Evolutionary conservation across 306 rosid species (phyloP).

Genomic region (Trichosanthes cucumerina): DNA sequence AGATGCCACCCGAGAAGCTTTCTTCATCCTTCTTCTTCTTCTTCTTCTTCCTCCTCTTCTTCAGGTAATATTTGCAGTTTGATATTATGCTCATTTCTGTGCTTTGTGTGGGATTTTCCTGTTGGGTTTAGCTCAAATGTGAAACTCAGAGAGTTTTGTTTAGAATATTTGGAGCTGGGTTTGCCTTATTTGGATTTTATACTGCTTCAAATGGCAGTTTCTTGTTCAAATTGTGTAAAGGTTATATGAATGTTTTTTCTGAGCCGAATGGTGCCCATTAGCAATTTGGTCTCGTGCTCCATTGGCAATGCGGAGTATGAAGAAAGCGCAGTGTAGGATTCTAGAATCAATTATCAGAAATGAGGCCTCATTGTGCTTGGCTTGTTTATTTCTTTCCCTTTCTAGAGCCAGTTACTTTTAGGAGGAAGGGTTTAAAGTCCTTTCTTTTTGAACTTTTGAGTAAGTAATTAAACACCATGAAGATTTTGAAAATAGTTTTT

Average conservation of each 20-base stretch:
- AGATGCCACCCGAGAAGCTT: constrained; percentile 44
- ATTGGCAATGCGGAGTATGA: background rate
- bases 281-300: background rate
- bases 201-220: background rate
- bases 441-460: no score
- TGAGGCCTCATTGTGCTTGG: background rate
- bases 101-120: background rate
- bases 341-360: background rate
- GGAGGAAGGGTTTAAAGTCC: background rate
- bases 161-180: background rate
- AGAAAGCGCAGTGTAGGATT: background rate
- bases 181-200: background rate
- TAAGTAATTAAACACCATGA: background rate
- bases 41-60: constrained; percentile 33
- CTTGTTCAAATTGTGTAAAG: background rate
- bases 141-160: background rate
- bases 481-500: background rate
- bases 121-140: background rate
- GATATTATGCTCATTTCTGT: background rate
- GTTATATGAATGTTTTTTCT: background rate
- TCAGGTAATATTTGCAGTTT: constrained; percentile 16
- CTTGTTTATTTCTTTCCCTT: background rate
- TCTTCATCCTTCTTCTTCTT: constrained; percentile 28
- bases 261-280: background rate
- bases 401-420: background rate